These are phyloP conservation scores for Aureobasidium sp. DNA, from an alignment of 2,329 filamentous ascomycete species.

Conservation along the genomic window DNA sequence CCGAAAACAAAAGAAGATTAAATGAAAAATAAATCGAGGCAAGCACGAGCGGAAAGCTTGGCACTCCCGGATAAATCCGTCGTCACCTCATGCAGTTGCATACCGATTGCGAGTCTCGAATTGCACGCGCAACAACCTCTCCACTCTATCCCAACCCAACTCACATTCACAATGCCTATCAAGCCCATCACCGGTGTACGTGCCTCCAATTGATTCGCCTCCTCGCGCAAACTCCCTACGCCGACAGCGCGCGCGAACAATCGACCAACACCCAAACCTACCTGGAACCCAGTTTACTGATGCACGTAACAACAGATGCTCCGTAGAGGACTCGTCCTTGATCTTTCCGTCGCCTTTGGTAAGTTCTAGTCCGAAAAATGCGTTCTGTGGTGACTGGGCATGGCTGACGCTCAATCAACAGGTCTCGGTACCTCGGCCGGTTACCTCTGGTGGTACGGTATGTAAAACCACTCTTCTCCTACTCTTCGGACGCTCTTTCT, in stretches of 20 bases:
- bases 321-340: conserved; percentile 56
- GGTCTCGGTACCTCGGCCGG: conserved; percentile 55
- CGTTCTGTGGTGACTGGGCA: too few species aligned
- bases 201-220: conserved; percentile 12
- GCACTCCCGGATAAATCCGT: conserved; percentile 4
- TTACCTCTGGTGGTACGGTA: conserved; percentile 62
- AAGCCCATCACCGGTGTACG: conserved; percentile 46
- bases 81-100: conserved; percentile 9
- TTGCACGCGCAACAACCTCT: not conserved
- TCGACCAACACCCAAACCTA: too few species aligned
- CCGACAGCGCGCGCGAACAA: not conserved
- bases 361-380: conserved; percentile 29
- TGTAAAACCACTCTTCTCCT: conserved; percentile 24
- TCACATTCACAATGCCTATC: conserved; percentile 30
- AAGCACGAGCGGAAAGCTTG: not conserved
- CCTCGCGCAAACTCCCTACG: not conserved
- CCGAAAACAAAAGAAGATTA: not conserved
- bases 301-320: conserved; percentile 45
- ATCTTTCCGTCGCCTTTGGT: conserved; percentile 59
- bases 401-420: conserved; percentile 21
- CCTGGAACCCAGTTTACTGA: conserved; percentile 2
- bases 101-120: not conserved
- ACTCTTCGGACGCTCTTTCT: not conserved
- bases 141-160: conserved; percentile 1
- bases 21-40: not conserved